Conservation (phyloP, 306 rosid species). For the Glycyrrhiza uralensis region DNA sequence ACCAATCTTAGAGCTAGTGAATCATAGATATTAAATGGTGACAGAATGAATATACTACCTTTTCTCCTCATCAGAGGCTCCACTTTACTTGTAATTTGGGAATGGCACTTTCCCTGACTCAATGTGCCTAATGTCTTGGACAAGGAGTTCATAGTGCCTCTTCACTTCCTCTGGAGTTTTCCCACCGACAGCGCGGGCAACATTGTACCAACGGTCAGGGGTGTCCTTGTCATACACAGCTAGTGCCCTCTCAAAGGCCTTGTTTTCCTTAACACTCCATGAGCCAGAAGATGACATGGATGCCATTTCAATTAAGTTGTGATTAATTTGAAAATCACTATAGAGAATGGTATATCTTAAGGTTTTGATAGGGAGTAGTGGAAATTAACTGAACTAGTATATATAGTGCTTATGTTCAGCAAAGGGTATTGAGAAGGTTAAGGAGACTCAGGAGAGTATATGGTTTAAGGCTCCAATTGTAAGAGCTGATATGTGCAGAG, state of each 20-base stretch:
- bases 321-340: neutral
- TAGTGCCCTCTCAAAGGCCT: constrained; percentile 84
- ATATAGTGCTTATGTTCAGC: neutral
- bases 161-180: constrained; percentile 80
- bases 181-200: constrained; percentile 78
- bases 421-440: neutral
- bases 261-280: constrained; percentile 84
- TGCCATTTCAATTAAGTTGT: too few species aligned
- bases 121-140: constrained; percentile 66
- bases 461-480: constrained; percentile 6
- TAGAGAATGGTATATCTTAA: neutral
- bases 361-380: neutral
- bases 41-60: constrained; percentile 44
- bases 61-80: constrained; percentile 40
- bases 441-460: constrained; percentile 2
- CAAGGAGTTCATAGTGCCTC: constrained; percentile 70
- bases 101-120: constrained; percentile 71
- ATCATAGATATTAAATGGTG: neutral
- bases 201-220: constrained; percentile 84
- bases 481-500: constrained; percentile 35
- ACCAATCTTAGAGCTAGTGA: too few species aligned
- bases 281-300: constrained; percentile 66
- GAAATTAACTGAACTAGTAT: neutral
- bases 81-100: constrained; percentile 58
- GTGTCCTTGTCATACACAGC: constrained; percentile 88